Percentiles rank a stretch among this genome's conserved stretches.
phyloP scores from a whole-genome alignment of 768 basidiomycete genomes.

The Tricholoma saponaceum region DNA sequence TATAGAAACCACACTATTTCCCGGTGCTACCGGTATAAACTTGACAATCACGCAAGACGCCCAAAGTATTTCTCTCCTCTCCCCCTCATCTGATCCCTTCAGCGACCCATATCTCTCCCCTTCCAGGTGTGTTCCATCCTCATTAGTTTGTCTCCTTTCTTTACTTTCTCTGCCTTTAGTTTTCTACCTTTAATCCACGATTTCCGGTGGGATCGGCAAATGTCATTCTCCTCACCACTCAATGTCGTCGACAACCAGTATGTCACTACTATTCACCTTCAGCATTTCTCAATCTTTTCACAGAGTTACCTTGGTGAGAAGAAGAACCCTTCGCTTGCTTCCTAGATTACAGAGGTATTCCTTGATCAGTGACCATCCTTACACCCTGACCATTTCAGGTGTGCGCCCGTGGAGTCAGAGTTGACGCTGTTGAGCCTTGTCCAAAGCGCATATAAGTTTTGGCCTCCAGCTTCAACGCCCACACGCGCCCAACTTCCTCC shows the following conservation, averaged over 20 bases:
- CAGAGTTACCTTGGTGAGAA: background rate
- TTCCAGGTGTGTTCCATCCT: background rate
- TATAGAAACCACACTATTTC: conserved; percentile 18
- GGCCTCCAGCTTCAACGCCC: background rate
- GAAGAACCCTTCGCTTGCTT: background rate
- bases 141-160: background rate
- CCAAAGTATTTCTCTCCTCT: conserved; percentile 14
- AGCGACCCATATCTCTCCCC: conserved; percentile 8
- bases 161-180: conserved; percentile 13
- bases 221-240: conserved; percentile 1
- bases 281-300: background rate
- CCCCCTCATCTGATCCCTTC: conserved; percentile 2
- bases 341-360: background rate
- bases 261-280: background rate
- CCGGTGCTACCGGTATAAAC: conserved; percentile 36
- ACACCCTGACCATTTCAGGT: background rate
- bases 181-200: conserved; percentile 2
- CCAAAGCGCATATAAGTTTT: background rate
- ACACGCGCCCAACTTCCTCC: background rate
- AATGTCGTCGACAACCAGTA: background rate
- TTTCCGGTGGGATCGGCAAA: conserved; percentile 26
- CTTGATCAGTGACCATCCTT: background rate
- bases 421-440: background rate
- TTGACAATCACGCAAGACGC: conserved; percentile 28
- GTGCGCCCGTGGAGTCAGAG: background rate